phyloP scores from a whole-genome alignment of 2,329 filamentous ascomycete genomes.

The Neoascochyta sp. region DNA sequence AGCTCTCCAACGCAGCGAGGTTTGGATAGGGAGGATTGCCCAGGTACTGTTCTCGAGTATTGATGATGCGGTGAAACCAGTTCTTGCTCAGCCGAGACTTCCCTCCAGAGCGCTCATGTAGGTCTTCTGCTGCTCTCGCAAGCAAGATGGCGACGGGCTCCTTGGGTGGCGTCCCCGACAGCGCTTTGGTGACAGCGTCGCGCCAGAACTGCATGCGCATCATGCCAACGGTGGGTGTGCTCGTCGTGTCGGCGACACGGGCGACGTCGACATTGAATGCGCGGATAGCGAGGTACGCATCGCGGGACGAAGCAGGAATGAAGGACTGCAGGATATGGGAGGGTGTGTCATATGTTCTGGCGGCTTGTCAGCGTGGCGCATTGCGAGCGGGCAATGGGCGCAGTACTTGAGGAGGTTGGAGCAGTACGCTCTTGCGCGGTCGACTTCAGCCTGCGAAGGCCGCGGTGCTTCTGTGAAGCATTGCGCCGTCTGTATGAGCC shows the following conservation, averaged over 20 bases:
- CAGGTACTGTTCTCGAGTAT: slow-evolving; percentile 76
- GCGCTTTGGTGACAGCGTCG: slow-evolving; percentile 74
- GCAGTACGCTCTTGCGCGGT: slow-evolving; percentile 57
- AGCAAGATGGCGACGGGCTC: slow-evolving; percentile 88
- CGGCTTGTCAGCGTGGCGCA: slow-evolving; percentile 13
- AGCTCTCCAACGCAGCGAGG: slow-evolving; percentile 72
- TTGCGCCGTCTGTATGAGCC: slow-evolving; percentile 23
- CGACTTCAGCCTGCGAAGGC: slow-evolving; percentile 47
- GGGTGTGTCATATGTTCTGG: slow-evolving; percentile 81
- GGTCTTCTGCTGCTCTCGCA: slow-evolving; percentile 63
- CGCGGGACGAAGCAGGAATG: slow-evolving; percentile 67
- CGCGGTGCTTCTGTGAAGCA: slow-evolving; percentile 17
- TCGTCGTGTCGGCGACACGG: slow-evolving; percentile 83
- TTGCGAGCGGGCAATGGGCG: slow-evolving; percentile 18
- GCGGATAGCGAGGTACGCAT: slow-evolving; percentile 85
- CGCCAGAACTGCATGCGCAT: slow-evolving; percentile 96
- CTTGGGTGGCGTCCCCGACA: slow-evolving; percentile 74
- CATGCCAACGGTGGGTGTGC: slow-evolving; percentile 77
- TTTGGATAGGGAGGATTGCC: slow-evolving; percentile 76
- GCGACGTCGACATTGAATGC: slow-evolving; percentile 92
- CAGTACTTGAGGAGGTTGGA: slow-evolving; percentile 54
- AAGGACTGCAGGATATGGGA: slow-evolving; percentile 84
- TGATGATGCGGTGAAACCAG: slow-evolving; percentile 67
- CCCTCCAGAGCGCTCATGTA: slow-evolving; percentile 47
- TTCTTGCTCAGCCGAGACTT: slow-evolving; percentile 51